These are phyloP conservation scores for Penicillium sclerotiorum DNA, from an alignment of 2,329 filamentous ascomycete genomes.

Conservation along the genomic window DNA sequence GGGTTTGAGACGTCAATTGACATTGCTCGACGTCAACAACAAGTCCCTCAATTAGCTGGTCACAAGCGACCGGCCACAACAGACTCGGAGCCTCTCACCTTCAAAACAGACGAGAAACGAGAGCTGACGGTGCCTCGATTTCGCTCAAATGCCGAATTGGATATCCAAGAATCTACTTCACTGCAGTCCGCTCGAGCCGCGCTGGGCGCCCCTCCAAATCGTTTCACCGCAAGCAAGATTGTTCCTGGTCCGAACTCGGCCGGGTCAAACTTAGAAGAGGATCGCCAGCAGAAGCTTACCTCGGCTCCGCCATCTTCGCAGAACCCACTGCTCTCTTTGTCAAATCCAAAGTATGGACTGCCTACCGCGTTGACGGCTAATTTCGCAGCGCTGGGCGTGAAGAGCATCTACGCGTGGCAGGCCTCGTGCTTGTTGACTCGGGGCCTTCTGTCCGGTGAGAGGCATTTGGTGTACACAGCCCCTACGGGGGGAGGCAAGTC, in stretches of 20 bases:
- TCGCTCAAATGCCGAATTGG: background rate
- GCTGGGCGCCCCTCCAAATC: slow-evolving; percentile 25
- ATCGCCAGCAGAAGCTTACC: slow-evolving; percentile 38
- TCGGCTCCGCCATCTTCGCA: slow-evolving; percentile 54
- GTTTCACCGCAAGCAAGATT: slow-evolving; percentile 47
- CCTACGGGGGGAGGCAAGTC: slow-evolving; percentile 79
- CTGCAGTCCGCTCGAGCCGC: slow-evolving; percentile 34
- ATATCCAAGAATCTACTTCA: slow-evolving; percentile 17
- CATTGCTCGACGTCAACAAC: slow-evolving; percentile 42
- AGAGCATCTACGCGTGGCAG: slow-evolving; percentile 77
- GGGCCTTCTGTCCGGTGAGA: slow-evolving; percentile 65
- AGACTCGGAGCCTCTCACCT: slow-evolving; percentile 12
- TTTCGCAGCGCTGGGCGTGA: slow-evolving; percentile 67
- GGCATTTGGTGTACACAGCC: slow-evolving; percentile 76
- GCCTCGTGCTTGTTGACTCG: slow-evolving; percentile 70
- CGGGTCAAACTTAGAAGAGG: slow-evolving; percentile 10
- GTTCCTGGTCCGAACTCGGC: slow-evolving; percentile 29
- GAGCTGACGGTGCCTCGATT: background rate
- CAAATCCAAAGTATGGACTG: slow-evolving; percentile 65
- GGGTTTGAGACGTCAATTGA: slow-evolving; percentile 55
- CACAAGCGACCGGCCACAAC: slow-evolving; percentile 48
- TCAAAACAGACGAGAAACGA: background rate
- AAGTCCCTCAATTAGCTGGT: slow-evolving; percentile 49
- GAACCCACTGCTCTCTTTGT: slow-evolving; percentile 58
- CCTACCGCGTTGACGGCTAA: slow-evolving; percentile 64